A percentile compares a stretch with the other conserved stretches of the same genome.
Evolutionary conservation across 1,139 yeast species (phyloP).

Genomic region (Yamadazyma triangularis): DNA sequence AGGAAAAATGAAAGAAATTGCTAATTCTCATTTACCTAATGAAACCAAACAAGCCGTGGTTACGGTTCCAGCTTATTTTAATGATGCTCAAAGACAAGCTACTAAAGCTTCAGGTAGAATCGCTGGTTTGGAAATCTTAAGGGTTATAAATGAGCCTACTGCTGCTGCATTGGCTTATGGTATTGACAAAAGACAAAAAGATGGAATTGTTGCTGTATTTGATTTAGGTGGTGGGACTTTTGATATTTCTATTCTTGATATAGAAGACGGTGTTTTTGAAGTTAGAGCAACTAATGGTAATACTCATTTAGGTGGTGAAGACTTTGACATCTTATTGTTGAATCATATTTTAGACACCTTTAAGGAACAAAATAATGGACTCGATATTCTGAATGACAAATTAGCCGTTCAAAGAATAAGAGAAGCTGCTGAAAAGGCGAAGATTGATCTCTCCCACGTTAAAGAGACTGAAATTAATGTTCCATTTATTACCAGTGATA

Average conservation of each 20-base stretch:
- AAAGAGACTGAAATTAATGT: constrained; percentile 52
- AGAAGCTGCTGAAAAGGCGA: constrained; percentile 68
- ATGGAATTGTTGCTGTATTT: constrained; percentile 69
- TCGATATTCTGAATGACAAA: constrained; percentile 40
- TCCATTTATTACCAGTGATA: constrained; percentile 55
- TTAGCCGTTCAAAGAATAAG: constrained; percentile 62
- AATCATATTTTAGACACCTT: constrained; percentile 49
- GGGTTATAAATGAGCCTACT: constrained; percentile 77
- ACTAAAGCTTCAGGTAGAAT: constrained; percentile 68
- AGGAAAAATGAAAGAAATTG: constrained; percentile 52
- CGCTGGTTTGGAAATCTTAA: constrained; percentile 60
- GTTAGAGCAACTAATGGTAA: constrained; percentile 82
- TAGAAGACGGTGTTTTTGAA: constrained; percentile 78
- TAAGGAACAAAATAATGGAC: constrained; percentile 31
- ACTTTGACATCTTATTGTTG: constrained; percentile 63
- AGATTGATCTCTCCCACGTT: constrained; percentile 65
- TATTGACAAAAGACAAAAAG: constrained; percentile 41
- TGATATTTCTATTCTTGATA: constrained; percentile 74
- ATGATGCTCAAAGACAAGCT: constrained; percentile 75
- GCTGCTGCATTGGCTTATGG: constrained; percentile 85
- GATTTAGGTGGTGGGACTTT: constrained; percentile 86
- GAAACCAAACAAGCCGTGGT: constrained; percentile 59
- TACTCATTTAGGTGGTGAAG: constrained; percentile 83
- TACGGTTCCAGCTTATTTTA: constrained; percentile 78
- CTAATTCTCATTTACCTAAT: constrained; percentile 42